phyloP scores from a whole-genome alignment of 768 basidiomycete species.

The Auricularia cornea region DNA sequence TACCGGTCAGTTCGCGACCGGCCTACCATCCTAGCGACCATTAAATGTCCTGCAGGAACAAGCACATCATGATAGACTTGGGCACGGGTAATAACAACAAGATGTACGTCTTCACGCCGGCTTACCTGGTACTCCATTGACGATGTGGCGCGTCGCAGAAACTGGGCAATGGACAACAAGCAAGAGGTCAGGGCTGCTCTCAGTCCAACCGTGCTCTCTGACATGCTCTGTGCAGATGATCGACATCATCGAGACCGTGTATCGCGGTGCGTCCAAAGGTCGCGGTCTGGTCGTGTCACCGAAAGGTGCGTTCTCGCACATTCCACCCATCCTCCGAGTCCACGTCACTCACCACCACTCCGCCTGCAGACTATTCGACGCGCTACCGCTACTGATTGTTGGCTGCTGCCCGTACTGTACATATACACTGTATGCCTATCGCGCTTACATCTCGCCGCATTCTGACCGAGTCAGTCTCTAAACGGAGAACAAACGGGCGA shows the following conservation, averaged over 20 bases:
- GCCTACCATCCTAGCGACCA: background rate
- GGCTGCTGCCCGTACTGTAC: background rate
- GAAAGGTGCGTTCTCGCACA: slow-evolving; percentile 51
- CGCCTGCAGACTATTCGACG: slow-evolving; percentile 63
- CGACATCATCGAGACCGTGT: slow-evolving; percentile 97
- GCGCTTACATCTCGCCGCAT: slow-evolving; percentile 20
- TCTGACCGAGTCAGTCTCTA: slow-evolving; percentile 8
- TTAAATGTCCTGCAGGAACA: slow-evolving; percentile 50
- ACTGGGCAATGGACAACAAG: slow-evolving; percentile 98
- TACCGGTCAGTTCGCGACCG: slow-evolving; percentile 58
- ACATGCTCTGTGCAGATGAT: slow-evolving; percentile 52
- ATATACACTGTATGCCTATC: background rate
- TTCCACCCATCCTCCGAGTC: background rate
- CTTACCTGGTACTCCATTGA: no score
- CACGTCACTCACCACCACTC: background rate
- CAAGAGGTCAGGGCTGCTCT: slow-evolving; percentile 61
- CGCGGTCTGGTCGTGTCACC: slow-evolving; percentile 96
- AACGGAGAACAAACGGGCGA: background rate
- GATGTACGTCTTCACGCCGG: slow-evolving; percentile 54
- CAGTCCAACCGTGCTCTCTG: background rate
- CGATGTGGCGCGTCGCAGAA: slow-evolving; percentile 44
- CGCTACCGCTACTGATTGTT: slow-evolving; percentile 58
- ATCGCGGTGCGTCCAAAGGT: slow-evolving; percentile 94
- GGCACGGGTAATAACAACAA: slow-evolving; percentile 99
- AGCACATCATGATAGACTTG: slow-evolving; percentile 99